Evolutionary conservation across 2,329 filamentous ascomycete species (phyloP).

Genomic region (Dothideomycetes sp.): DNA sequence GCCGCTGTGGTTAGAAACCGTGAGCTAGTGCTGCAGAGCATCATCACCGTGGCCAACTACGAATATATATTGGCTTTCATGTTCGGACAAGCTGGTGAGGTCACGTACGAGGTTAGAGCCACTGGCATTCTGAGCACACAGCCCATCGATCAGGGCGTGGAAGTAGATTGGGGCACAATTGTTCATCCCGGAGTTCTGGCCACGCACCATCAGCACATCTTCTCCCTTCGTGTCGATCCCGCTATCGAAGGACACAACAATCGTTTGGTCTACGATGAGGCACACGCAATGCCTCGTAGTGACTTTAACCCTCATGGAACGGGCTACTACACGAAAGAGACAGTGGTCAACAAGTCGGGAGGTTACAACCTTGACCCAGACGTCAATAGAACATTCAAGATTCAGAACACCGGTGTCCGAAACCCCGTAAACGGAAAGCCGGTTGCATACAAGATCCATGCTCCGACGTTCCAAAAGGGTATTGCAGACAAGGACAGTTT

Average conservation of each 20-base stretch:
- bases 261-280: constrained; percentile 43
- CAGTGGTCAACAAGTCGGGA: constrained; percentile 38
- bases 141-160: constrained; percentile 55
- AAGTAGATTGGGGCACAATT: constrained; percentile 58
- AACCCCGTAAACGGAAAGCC: constrained; percentile 42
- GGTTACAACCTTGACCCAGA: constrained; percentile 41
- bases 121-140: constrained; percentile 61
- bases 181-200: constrained; percentile 62
- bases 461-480: constrained; percentile 42
- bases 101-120: constrained; percentile 58
- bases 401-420: constrained; percentile 35
- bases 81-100: constrained; percentile 61
- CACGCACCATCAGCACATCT: constrained; percentile 67
- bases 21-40: constrained; percentile 59
- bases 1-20: constrained; percentile 55
- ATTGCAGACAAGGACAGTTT: constrained; percentile 44
- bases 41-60: constrained; percentile 64
- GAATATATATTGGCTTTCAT: constrained; percentile 65
- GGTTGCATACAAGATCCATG: constrained; percentile 42
- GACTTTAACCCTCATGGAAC: constrained; percentile 48
- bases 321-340: constrained; percentile 40
- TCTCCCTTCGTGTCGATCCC: constrained; percentile 45
- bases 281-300: constrained; percentile 49
- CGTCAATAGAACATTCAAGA: constrained; percentile 41
- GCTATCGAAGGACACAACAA: constrained; percentile 39